Conservation (phyloP, 1,284 basidiomycete genomes). For the Ceratobasidium sp. region DNA sequence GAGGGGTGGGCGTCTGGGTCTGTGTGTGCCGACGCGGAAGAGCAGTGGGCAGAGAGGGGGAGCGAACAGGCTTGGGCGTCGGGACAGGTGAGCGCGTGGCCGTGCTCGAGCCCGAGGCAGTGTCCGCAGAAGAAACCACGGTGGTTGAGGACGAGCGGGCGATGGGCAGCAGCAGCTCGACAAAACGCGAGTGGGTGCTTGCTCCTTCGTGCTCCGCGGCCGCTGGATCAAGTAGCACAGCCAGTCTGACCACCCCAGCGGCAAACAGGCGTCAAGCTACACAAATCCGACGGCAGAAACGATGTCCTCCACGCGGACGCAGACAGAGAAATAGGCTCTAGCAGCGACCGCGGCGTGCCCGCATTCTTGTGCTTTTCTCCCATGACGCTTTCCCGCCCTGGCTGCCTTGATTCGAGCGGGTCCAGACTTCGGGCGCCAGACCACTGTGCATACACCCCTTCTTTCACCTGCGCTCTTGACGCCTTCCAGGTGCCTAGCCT, state of each 20-base stretch:
- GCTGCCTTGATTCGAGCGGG: slow-evolving; percentile 1
- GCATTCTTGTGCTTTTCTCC: slow-evolving; percentile 8
- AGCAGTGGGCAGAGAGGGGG: not conserved
- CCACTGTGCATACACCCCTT: slow-evolving; percentile 11
- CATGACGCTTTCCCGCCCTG: slow-evolving; percentile 24
- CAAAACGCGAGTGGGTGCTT: not conserved
- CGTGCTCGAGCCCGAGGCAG: slow-evolving; percentile 21
- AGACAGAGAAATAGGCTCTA: not conserved
- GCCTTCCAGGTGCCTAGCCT: not conserved
- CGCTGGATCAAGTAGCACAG: slow-evolving; percentile 2
- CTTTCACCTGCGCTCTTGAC: not conserved
- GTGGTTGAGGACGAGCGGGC: slow-evolving; percentile 2
- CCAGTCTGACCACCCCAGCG: slow-evolving; percentile 1
- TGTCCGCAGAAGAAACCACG: slow-evolving; percentile 18
- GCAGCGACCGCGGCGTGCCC: not conserved
- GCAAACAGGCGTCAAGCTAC: slow-evolving; percentile 21
- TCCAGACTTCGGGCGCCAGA: slow-evolving; percentile 5
- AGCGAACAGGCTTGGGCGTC: slow-evolving; percentile 4
- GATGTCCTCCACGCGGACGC: slow-evolving; percentile 7
- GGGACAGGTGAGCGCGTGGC: slow-evolving; percentile 7
- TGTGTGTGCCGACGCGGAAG: too few species aligned
- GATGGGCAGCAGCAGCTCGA: not conserved
- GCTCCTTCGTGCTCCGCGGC: not conserved
- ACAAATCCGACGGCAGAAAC: not conserved
- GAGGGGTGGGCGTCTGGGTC: slow-evolving; percentile 20